Conservation (phyloP, 306 rosid genomes). For the Prunus persica region Prunus_persica_NCBIv2 NC_034010.1:1566001-1566500, state of each 20-base stretch:
- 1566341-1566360: neutral
- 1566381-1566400: neutral
- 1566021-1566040: neutral
- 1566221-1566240: neutral
- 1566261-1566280: no score
- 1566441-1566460: neutral
- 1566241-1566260: neutral
- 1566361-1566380: neutral
- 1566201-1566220: neutral
- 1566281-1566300: neutral
- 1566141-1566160: neutral
- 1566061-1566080: neutral
- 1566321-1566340: neutral
- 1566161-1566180: neutral
- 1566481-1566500: neutral
- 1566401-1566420: neutral
- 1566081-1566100: neutral
- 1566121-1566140: neutral
- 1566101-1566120: neutral
- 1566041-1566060: neutral
- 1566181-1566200: neutral
- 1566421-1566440: neutral
- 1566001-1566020: no score
- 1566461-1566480: neutral
- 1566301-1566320: neutral